Conservation (phyloP, 2,329 filamentous ascomycete genomes). For the Ophiostoma ulmi region DNA sequence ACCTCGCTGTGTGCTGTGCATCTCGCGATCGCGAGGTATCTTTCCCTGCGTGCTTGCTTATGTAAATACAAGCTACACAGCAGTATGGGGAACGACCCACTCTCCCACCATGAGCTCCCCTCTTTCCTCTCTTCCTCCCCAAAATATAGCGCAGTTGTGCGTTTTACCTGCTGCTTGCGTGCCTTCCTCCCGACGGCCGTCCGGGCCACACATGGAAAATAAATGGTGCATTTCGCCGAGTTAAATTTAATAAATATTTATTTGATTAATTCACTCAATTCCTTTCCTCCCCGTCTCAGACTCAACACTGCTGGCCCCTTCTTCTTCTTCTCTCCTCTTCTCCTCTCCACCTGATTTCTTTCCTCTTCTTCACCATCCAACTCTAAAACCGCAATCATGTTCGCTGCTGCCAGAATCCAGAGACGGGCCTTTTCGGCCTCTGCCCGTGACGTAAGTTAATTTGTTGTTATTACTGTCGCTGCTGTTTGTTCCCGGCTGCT, state of each 20-base stretch:
- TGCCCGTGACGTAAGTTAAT: conserved; percentile 62
- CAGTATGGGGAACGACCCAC: conserved; percentile 11
- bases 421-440: conserved; percentile 77
- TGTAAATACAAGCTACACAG: neutral
- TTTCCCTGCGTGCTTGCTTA: neutral
- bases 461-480: neutral
- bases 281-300: conserved; percentile 11
- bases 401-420: conserved; percentile 65
- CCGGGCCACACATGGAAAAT: conserved; percentile 9
- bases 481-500: neutral
- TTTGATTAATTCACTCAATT: neutral
- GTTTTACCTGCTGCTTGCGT: conserved; percentile 1
- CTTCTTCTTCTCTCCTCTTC: conserved; percentile 16
- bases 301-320: conserved; percentile 19
- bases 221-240: neutral
- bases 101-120: neutral
- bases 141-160: conserved; percentile 19
- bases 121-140: neutral
- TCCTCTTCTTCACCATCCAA: conserved; percentile 3
- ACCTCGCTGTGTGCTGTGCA: neutral
- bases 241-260: conserved; percentile 18
- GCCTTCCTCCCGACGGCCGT: conserved; percentile 8
- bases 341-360: conserved; percentile 15
- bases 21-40: conserved; percentile 6
- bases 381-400: conserved; percentile 55